Percentiles rank a stretch among this genome's conserved stretches.
Evolutionary conservation across 192 early-diverging fungal species (phyloP).

Genomic region (Coemansia sp.): DNA sequence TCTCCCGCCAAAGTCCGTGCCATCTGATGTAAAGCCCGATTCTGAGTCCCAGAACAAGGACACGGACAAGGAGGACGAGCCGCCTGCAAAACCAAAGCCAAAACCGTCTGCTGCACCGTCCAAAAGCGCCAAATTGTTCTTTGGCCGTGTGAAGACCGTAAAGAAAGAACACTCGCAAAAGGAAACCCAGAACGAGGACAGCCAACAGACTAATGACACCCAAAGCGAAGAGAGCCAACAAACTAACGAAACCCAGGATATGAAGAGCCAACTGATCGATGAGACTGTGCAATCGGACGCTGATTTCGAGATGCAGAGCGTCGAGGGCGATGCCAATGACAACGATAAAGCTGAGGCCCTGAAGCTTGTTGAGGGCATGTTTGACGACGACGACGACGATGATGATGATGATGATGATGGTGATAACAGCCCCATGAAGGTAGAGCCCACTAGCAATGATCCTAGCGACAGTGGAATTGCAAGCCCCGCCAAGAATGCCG

Average conservation of each 20-base stretch:
- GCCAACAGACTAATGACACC: neutral
- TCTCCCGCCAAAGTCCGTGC: no score
- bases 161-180: constrained; percentile 3
- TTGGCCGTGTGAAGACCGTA: constrained; percentile 20
- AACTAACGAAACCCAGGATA: neutral
- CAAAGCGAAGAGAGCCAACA: neutral
- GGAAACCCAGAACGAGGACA: neutral
- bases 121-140: constrained; percentile 37
- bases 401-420: no score
- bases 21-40: neutral
- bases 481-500: neutral
- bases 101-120: neutral
- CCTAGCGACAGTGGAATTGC: neutral
- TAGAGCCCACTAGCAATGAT: constrained; percentile 5
- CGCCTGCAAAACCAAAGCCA: neutral
- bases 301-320: constrained; percentile 27
- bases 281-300: constrained; percentile 7
- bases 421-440: no score
- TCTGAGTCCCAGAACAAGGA: neutral
- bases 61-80: neutral
- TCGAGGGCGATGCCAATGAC: neutral
- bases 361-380: constrained; percentile 50
- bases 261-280: neutral
- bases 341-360: constrained; percentile 2
- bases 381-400: constrained; percentile 42